Evolutionary conservation across 2,329 filamentous ascomycete genomes (phyloP).

Genomic region (Blastomyces silverae): DNA sequence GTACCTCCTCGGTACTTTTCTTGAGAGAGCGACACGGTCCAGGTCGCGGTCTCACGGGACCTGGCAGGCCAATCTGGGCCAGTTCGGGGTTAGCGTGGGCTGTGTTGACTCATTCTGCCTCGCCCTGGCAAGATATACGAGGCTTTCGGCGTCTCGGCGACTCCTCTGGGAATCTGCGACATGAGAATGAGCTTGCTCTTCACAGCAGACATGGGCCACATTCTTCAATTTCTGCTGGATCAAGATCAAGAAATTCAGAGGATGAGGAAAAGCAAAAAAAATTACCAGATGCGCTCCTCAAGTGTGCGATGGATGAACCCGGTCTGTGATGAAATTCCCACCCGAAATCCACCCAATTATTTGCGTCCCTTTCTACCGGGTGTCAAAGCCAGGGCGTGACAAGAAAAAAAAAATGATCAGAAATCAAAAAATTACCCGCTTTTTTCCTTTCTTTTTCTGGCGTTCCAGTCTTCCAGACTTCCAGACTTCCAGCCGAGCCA

Average conservation of each 20-base stretch:
- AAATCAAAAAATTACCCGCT: neutral
- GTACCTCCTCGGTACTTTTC: neutral
- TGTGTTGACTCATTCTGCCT: constrained; percentile 2
- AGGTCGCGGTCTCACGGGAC: constrained; percentile 11
- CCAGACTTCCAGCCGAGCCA: neutral
- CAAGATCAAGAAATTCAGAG: too few species aligned
- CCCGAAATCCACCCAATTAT: neutral
- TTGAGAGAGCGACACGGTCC: neutral
- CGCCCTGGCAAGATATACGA: too few species aligned
- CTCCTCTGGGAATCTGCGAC: too few species aligned
- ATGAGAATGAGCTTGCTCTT: too few species aligned
- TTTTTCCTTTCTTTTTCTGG: neutral
- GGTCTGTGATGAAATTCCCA: neutral
- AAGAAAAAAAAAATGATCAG: neutral
- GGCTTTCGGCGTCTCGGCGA: too few species aligned
- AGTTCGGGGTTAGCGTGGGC: neutral
- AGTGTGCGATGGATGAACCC: neutral
- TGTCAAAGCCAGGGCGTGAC: constrained; percentile 5
- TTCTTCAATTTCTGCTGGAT: neutral
- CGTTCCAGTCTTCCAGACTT: neutral
- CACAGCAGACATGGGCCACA: too few species aligned
- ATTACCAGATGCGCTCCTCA: neutral
- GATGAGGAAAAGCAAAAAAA: too few species aligned
- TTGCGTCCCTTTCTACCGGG: neutral
- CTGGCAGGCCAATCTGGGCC: constrained; percentile 2